Conservation (phyloP, 1,139 yeast species). For the Hanseniaspora sp. region DNA sequence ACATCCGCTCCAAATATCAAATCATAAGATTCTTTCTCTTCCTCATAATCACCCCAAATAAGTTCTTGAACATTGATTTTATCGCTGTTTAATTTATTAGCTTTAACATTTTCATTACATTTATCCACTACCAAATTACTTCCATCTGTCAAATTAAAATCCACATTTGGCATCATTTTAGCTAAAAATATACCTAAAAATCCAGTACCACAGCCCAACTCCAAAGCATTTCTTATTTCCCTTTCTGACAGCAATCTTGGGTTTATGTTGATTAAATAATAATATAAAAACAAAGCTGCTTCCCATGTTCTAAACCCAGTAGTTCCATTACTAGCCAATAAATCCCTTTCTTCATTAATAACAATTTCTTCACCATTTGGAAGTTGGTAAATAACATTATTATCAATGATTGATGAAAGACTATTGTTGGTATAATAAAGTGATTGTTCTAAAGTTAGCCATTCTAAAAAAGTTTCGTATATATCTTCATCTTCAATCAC, state of each 20-base stretch:
- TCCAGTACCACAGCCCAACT: conserved; percentile 87
- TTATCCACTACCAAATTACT: conserved; percentile 8
- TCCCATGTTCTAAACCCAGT: conserved; percentile 94
- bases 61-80: conserved; percentile 20
- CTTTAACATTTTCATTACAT: conserved; percentile 5
- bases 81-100: background rate
- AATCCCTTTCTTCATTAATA: conserved; percentile 12
- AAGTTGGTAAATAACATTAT: conserved; percentile 3
- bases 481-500: background rate
- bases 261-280: conserved; percentile 32
- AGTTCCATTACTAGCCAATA: conserved; percentile 30
- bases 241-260: conserved; percentile 3
- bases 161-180: conserved; percentile 17
- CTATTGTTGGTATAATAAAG: conserved; percentile 1
- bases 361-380: background rate
- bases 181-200: conserved; percentile 53
- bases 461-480: conserved; percentile 5
- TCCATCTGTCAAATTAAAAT: conserved; percentile 13
- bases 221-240: conserved; percentile 36
- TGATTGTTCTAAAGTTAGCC: conserved; percentile 9
- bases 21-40: conserved; percentile 29
- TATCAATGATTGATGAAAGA: background rate
- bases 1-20: conserved; percentile 71
- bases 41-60: conserved; percentile 54
- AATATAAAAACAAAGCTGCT: conserved; percentile 63